Conservation (phyloP, 345 rosid genomes). For the Atalantia buxifolia region DNA sequence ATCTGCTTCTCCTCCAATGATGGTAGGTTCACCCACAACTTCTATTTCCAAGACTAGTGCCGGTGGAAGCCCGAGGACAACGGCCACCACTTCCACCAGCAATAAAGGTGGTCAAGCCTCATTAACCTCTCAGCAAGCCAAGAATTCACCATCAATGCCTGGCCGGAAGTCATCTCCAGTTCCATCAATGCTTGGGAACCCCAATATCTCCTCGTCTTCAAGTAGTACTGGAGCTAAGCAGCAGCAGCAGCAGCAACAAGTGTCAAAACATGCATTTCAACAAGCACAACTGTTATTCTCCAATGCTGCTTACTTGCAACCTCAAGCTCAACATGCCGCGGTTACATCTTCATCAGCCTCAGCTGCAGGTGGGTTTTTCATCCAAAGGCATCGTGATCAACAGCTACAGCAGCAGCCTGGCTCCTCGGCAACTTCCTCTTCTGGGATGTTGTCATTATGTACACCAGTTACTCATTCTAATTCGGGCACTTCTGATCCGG, state of each 20-base stretch:
- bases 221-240: conserved; percentile 53
- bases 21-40: conserved; percentile 77
- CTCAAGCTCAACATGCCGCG: conserved; percentile 50
- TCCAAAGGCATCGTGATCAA: conserved; percentile 63
- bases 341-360: conserved; percentile 34
- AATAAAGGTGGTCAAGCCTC: conserved; percentile 71
- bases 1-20: conserved; percentile 60
- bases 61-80: conserved; percentile 89
- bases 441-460: conserved; percentile 50
- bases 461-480: conserved; percentile 44
- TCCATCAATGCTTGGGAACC: conserved; percentile 68
- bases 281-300: conserved; percentile 58
- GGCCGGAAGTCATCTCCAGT: conserved; percentile 54
- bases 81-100: conserved; percentile 47
- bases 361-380: conserved; percentile 46
- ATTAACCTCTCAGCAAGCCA: conserved; percentile 62
- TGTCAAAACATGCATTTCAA: conserved; percentile 55
- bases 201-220: conserved; percentile 41
- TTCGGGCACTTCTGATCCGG: conserved; percentile 57
- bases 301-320: conserved; percentile 47
- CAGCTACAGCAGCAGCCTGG: conserved; percentile 46
- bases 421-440: conserved; percentile 36
- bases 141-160: conserved; percentile 53
- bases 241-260: conserved; percentile 51
- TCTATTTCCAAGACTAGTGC: conserved; percentile 72